These are phyloP conservation scores for Phyllosticta citrichinensis DNA, from an alignment of 2,329 filamentous ascomycete species.

Conservation along the genomic window DNA sequence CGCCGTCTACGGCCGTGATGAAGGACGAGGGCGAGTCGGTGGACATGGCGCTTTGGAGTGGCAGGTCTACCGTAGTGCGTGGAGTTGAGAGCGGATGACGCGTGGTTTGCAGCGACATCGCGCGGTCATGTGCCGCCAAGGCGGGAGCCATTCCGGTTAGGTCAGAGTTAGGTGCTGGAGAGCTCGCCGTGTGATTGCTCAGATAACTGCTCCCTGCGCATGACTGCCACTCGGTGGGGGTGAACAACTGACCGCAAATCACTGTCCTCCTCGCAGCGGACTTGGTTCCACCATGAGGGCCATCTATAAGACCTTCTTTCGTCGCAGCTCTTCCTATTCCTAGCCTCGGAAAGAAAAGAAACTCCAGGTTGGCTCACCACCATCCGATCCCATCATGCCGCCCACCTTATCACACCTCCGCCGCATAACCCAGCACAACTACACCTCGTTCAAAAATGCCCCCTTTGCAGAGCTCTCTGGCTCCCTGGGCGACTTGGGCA, in stretches of 20 bases:
- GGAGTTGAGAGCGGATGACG: neutral
- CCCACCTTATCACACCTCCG: constrained; percentile 15
- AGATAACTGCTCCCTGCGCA: neutral
- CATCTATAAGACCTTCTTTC: neutral
- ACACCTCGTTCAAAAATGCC: constrained; percentile 43
- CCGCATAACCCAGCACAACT: constrained; percentile 37
- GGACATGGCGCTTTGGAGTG: neutral
- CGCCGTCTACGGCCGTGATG: constrained; percentile 1
- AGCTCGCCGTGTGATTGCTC: neutral
- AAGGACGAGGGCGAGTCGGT: constrained; percentile 5
- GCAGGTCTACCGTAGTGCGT: too few species aligned
- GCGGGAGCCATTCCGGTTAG: neutral
- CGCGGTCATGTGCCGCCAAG: constrained; percentile 1
- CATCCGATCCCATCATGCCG: constrained; percentile 1
- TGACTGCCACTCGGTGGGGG: neutral
- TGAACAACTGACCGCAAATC: neutral
- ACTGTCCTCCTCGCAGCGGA: neutral
- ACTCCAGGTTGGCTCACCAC: neutral
- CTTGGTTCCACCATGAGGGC: neutral
- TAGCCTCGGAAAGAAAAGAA: neutral
- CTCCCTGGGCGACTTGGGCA: constrained; percentile 80
- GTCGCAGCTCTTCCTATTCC: neutral
- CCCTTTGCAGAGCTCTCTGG: constrained; percentile 74
- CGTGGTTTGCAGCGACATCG: neutral
- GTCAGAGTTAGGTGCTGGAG: neutral